Evolutionary conservation across 805 yeast genomes (phyloP).

Genomic region (Cyberlindnera subsufficiens): DNA sequence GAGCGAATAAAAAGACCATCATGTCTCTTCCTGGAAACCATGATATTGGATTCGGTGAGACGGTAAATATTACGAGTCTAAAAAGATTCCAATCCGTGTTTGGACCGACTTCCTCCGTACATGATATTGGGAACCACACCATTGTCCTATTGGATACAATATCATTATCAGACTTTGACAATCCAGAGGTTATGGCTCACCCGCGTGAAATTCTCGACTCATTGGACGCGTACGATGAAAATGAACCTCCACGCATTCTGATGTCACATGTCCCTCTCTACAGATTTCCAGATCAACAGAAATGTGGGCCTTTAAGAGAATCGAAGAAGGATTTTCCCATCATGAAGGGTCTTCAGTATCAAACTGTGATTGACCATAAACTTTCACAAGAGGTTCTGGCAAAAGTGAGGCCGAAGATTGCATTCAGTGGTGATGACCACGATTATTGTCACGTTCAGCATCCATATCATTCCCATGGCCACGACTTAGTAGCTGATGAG

Average conservation of each 20-base stretch:
- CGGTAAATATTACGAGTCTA: constrained; percentile 49
- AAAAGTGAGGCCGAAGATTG: constrained; percentile 55
- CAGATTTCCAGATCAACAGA: constrained; percentile 53
- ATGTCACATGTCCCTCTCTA: constrained; percentile 86
- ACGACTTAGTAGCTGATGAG: constrained; percentile 46
- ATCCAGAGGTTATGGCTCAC: constrained; percentile 36
- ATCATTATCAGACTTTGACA: constrained; percentile 58
- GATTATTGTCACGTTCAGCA: constrained; percentile 85
- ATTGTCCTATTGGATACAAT: constrained; percentile 77
- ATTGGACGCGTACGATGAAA: constrained; percentile 22
- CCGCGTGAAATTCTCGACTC: constrained; percentile 48
- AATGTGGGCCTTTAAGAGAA: constrained; percentile 79
- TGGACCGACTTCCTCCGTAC: constrained; percentile 57
- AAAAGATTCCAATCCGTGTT: constrained; percentile 64
- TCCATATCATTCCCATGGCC: constrained; percentile 21
- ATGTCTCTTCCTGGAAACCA: constrained; percentile 85
- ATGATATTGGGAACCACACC: constrained; percentile 63
- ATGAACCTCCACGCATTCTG: constrained; percentile 54
- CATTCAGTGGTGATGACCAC: constrained; percentile 95
- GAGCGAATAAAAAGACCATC: constrained; percentile 36
- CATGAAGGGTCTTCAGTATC: constrained; percentile 76
- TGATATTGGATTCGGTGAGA: constrained; percentile 89
- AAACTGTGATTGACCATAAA: constrained; percentile 71
- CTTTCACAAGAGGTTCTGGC: constrained; percentile 54
- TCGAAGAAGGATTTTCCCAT: constrained; percentile 60